Conservation (phyloP, 345 rosid genomes). For the Atalantia buxifolia region DNA sequence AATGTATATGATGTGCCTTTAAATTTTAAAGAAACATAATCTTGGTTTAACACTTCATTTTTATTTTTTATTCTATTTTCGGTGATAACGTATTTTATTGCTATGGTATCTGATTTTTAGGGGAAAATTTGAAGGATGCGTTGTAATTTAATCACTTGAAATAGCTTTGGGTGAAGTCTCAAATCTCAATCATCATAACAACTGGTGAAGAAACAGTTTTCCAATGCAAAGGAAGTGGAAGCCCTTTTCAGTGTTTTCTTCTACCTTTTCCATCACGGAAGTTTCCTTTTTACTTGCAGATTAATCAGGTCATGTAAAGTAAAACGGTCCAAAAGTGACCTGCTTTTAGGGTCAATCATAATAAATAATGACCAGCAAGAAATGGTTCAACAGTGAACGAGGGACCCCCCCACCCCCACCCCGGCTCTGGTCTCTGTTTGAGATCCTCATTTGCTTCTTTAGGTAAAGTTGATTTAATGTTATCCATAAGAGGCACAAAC, state of each 20-base stretch:
- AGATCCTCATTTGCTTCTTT: constrained; percentile 2
- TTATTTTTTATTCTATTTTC: no score
- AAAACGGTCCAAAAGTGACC: background rate
- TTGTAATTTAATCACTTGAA: background rate
- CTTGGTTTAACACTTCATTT: background rate
- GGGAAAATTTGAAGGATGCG: background rate
- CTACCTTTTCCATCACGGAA: background rate
- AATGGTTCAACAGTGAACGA: background rate
- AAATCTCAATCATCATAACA: background rate
- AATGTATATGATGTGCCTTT: background rate
- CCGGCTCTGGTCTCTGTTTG: background rate
- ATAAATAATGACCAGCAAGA: background rate
- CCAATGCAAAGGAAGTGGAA: constrained; percentile 8
- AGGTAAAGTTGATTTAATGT: background rate
- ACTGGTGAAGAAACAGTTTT: background rate
- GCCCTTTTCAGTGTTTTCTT: background rate
- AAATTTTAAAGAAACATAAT: no score
- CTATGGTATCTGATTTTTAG: background rate
- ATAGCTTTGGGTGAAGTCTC: background rate
- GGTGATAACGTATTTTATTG: no score
- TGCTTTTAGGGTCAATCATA: constrained; percentile 3
- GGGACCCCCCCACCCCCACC: constrained; percentile 7
- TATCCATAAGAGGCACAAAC: background rate
- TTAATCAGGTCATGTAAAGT: background rate
- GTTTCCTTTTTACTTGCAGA: constrained; percentile 2